Evolutionary conservation across 2,329 filamentous ascomycete genomes (phyloP).

Genomic region (Exophiala bonariae): DNA sequence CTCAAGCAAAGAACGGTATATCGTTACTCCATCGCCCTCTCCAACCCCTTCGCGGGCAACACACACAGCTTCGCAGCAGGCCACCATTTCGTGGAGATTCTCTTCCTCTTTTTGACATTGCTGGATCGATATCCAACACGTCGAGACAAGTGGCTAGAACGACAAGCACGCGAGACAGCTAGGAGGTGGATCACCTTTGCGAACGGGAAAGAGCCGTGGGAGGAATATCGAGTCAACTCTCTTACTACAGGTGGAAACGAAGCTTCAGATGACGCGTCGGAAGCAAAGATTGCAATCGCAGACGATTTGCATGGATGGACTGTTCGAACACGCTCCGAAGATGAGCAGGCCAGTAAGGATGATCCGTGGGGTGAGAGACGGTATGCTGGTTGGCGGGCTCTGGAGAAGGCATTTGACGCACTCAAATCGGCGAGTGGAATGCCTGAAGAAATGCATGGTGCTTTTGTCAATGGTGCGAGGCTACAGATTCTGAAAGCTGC

Average conservation of each 20-base stretch:
- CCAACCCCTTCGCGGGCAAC: constrained; percentile 38
- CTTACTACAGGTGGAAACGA: not conserved
- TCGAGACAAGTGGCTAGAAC: constrained; percentile 22
- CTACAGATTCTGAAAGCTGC: not conserved
- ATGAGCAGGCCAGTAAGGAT: constrained; percentile 12
- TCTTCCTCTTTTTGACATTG: constrained; percentile 27
- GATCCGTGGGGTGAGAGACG: constrained; percentile 15
- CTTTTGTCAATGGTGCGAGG: constrained; percentile 1
- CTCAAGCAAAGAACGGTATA: constrained; percentile 19
- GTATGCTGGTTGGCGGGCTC: constrained; percentile 14
- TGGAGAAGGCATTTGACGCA: constrained; percentile 7
- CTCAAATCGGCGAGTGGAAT: not conserved
- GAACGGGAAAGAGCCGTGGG: constrained; percentile 11
- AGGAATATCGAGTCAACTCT: constrained; percentile 6
- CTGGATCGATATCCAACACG: constrained; percentile 23
- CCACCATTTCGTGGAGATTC: constrained; percentile 27
- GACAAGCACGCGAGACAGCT: constrained; percentile 24
- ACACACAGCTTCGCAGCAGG: constrained; percentile 23
- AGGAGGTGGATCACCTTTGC: constrained; percentile 26
- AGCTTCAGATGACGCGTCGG: not conserved
- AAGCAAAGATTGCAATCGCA: constrained; percentile 6
- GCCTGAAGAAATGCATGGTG: too few species aligned
- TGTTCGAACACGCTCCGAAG: constrained; percentile 11
- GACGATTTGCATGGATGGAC: constrained; percentile 13
- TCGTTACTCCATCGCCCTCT: constrained; percentile 26